These are phyloP conservation scores for Cyclocybe cylindracea DNA, from an alignment of 768 basidiomycete species.

Conservation along the genomic window DNA sequence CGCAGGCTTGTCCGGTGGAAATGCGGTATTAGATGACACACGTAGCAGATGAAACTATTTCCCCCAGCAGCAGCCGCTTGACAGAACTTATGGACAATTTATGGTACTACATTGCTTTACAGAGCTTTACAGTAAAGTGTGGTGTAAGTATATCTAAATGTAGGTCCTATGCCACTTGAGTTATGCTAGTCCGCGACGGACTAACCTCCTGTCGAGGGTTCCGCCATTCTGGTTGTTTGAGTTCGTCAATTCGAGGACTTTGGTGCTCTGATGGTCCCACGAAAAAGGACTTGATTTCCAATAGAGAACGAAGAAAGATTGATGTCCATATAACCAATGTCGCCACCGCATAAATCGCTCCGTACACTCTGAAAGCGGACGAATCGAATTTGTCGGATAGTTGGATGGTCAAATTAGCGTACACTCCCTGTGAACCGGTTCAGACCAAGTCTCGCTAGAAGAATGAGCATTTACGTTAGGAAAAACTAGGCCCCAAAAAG, in stretches of 20 bases:
- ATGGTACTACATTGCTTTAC: no score
- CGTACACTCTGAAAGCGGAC: conserved; percentile 55
- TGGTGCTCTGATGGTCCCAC: no score
- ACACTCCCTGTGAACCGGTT: conserved; percentile 39
- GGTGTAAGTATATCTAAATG: background rate
- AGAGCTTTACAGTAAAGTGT: no score
- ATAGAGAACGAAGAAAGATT: conserved; percentile 44
- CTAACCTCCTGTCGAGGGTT: no score
- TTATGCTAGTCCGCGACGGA: background rate
- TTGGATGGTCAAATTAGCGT: conserved; percentile 61
- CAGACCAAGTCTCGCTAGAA: background rate
- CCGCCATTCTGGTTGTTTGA: no score
- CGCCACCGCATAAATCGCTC: conserved; percentile 51
- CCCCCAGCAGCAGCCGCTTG: no score
- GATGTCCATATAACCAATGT: conserved; percentile 55
- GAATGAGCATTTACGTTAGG: conserved; percentile 50
- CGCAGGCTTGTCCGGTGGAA: no score
- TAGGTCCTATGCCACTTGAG: background rate
- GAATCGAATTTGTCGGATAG: conserved; percentile 53
- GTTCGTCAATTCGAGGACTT: no score
- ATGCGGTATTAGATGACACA: no score
- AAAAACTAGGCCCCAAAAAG: conserved; percentile 72
- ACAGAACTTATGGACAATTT: no score
- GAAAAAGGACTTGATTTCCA: conserved; percentile 22
- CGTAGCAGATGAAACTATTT: no score